Evolutionary conservation across 495 filamentous ascomycete species (phyloP), one percentile per base, ranked within the genome.

Genomic region (Podospora australis): DNA sequence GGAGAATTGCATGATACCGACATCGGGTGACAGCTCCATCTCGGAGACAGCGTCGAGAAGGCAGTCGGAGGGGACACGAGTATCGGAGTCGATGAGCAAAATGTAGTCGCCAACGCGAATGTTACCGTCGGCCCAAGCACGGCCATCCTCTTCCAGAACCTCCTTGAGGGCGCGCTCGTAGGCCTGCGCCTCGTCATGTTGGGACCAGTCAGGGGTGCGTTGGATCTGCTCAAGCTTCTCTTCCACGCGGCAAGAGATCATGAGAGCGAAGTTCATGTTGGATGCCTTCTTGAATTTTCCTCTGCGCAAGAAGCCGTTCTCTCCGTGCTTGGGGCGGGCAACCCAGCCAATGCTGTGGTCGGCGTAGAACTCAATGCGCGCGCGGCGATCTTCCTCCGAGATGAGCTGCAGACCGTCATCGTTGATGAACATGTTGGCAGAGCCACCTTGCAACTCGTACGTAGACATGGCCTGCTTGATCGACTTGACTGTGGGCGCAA

Each of bases 211-310:
- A 29, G 72, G 69, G 13, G 69, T 69, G 16, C 83, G 75, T 21
- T 81, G 65, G 56, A 81, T 69, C 20, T 62, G 39, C 6, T 64
- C 65, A 21, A 89, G 72, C 56, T 79, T 81, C 16, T 87, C 83
- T 62, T 90, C 86, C 0, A 89, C 81, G 49, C 80, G 80, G 65
- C 78, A 82, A 14, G 83, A 86, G 50, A 90, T 74, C 73, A 85
- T 83, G 26, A 90, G 69, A 8, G 74, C 84, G 52, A 77, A 90
- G 68, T 90, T 90, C 86, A 90, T 90, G 71, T 90, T 90, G 23
- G 82, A 86, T 9, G 85, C 85, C 77, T 89, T 82, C 73, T 82
- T 83, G 66, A 83, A 82, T 59, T 79, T 84, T 46, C 81, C 81
- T 50, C 72, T 76, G 29, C 81, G 72, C 36, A 68, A 22, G 57